Percentiles rank a stretch among this genome's conserved stretches.
Evolutionary conservation across 1,284 basidiomycete genomes (phyloP).

Genomic region (Austroboletus novae-zelandiae): DNA sequence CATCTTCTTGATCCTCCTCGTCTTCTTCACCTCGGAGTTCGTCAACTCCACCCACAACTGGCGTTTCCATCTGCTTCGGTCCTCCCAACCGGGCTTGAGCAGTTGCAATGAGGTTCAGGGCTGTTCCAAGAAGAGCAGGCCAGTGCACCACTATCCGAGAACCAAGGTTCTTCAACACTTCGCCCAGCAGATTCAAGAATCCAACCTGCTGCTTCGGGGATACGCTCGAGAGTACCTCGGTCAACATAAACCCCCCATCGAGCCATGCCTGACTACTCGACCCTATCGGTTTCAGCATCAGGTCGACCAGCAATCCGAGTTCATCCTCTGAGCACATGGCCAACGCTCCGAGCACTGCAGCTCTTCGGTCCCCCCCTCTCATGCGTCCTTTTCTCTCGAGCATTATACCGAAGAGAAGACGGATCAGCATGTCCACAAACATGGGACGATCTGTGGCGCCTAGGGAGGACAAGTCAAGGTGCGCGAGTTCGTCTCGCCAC

Average conservation of each 20-base stretch:
- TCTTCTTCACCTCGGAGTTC: constrained; percentile 33
- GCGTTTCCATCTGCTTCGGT: constrained; percentile 17
- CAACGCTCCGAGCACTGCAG: constrained; percentile 76
- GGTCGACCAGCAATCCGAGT: constrained; percentile 75
- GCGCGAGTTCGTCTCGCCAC: constrained; percentile 86
- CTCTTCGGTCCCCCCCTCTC: constrained; percentile 70
- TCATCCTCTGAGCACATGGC: constrained; percentile 74
- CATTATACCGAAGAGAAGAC: constrained; percentile 89
- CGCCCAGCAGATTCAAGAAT: constrained; percentile 81
- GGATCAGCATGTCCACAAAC: constrained; percentile 73
- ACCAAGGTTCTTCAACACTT: constrained; percentile 80
- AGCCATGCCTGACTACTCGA: constrained; percentile 28
- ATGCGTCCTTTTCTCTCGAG: constrained; percentile 75
- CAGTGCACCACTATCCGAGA: constrained; percentile 67
- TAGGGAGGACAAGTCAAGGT: constrained; percentile 67
- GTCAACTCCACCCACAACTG: constrained; percentile 19
- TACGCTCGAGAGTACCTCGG: constrained; percentile 33
- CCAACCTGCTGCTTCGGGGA: constrained; percentile 78
- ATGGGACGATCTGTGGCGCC: constrained; percentile 63
- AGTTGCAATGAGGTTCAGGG: constrained; percentile 61
- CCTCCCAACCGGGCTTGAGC: constrained; percentile 50
- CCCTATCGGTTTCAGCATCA: constrained; percentile 86
- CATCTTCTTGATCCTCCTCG: constrained; percentile 36
- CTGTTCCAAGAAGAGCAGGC: constrained; percentile 69
- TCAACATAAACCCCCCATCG: constrained; percentile 30